Base-by-base conservation (phyloP, 2,329 filamentous ascomycete genomes). In the Fusarium temperatum region DNA sequence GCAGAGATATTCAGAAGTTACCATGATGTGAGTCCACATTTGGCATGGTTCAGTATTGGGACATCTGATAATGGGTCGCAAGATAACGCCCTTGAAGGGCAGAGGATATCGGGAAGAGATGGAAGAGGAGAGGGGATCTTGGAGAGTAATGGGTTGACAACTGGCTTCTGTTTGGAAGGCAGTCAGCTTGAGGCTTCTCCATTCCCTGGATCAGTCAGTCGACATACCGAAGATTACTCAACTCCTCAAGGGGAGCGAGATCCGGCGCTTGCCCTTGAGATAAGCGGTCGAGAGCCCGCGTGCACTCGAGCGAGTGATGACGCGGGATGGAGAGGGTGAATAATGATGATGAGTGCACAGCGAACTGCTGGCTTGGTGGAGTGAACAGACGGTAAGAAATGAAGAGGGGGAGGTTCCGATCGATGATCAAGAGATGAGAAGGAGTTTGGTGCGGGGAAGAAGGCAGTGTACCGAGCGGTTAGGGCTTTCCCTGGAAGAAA, bases 281-380 rank as follows among this genome's bases (percentile, higher is more conserved):
- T 5, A 13, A 5, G 26, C 3, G 18, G 8, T 8, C 20, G 9
- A 48, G 13, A 48, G 14, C 12, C 0, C 6, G 14, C 14, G 7
- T 22, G 13, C 26, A 11, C 26, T 26, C 26, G 26, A 26, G 26
- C 26, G 26, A 26, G 26, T 26, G 26, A 26, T 6, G 26, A 26
- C 26, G 26, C 26, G 26, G 4, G 26, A 5, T 26, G 13, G 20
- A 7, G 13, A 22, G 20, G 8, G 9, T 9, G 6, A 14, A 30
- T 48, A 30, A 30, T 48, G 26, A 30, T 30, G 9, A 11, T 30
- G 26, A 13, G 26, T 22, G 26, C 6, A 8, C 45, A 48, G 26
- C 20, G 26, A 48, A 12, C 13, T 22, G 26, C 26, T 30, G 45
- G 20, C 45, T 48, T 30, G 45, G 14, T 28, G 26, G 20, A 30